These are phyloP conservation scores for Erythrobasidium hasegawianum DNA, from an alignment of 1,284 basidiomycete species.

Conservation along the genomic window DNA sequence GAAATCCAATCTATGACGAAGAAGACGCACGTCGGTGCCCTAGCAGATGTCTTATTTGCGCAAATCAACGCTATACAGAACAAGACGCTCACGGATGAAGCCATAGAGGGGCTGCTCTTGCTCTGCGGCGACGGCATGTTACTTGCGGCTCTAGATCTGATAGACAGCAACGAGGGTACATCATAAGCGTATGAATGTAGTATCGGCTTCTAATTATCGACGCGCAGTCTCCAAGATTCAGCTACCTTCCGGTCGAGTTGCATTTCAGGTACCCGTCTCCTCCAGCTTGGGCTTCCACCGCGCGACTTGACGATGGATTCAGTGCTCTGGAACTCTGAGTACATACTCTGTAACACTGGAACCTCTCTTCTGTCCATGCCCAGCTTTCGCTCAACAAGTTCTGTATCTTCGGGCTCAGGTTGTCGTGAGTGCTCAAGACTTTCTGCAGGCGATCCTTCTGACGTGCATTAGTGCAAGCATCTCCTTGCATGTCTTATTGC, in stretches of 20 bases:
- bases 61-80: conserved; percentile 13
- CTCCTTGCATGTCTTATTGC: conserved; percentile 25
- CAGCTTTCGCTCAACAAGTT: conserved; percentile 31
- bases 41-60: conserved; percentile 9
- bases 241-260: conserved; percentile 3
- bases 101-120: conserved; percentile 20
- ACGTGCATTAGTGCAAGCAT: conserved; percentile 25
- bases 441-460: neutral
- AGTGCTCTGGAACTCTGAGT: conserved; percentile 27
- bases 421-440: neutral
- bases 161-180: conserved; percentile 27
- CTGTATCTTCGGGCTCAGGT: conserved; percentile 28
- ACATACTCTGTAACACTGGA: conserved; percentile 22
- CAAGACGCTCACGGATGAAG: conserved; percentile 21
- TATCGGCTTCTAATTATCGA: neutral
- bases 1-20: too few species aligned
- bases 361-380: conserved; percentile 30
- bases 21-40: conserved; percentile 2
- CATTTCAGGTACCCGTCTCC: conserved; percentile 7
- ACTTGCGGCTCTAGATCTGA: conserved; percentile 27
- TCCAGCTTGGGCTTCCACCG: neutral
- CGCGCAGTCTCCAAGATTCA: conserved; percentile 18
- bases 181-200: neutral
- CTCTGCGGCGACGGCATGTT: conserved; percentile 35
- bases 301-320: neutral